Base-by-base conservation (phyloP, 768 basidiomycete genomes). In the Hysterangium stoloniferum region DNA sequence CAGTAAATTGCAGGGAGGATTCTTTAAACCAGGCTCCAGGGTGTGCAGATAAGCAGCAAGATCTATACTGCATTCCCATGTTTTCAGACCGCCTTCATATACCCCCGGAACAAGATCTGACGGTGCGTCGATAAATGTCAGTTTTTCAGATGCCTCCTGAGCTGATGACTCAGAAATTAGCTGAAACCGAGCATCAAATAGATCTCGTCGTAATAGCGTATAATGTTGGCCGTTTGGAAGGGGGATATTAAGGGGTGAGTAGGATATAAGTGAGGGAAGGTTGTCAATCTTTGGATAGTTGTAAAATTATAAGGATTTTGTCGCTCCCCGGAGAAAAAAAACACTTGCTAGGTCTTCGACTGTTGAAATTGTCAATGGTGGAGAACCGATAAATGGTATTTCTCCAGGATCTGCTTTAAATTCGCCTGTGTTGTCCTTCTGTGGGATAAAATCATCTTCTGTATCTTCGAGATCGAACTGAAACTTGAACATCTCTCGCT, bases 171-270 rank as follows among this genome's bases (percentile, higher is more conserved):
- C 76, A 2, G 84, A 76, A 36, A 92, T 86, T 24, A 96, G 69
- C 63, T 98, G 94, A 64, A 95, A 96, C n/a, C 93, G 80, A 0
- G 88, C 94, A 65, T 99, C 95, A 60, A 91, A 97, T 4, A 98
- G 71, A 66, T 98, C 95, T 52, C 95, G 75, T 12, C 92, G 80
- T 3, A 80, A 68, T 24, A 98, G 68, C 0, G 61, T 57, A 1
- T 69, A 38, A 6, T 36, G 22, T n/a, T 41, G 28, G 6, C 15
- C 11, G n/a, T 45, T 17, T n/a, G 48, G 4, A 4, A 77, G 65
- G 2, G 79, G 76, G 4, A 86, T 65, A 3, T 64, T 59, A 12
- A 93, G 57, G 2, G 86, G 82, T 0, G 94, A 91, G 62, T 84
- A 93, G 0, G 90, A 91, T 55, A 97, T 80, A 9, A 75, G 65